A percentile compares a stretch with the other conserved stretches of the same genome.
Evolutionary conservation across 1,284 basidiomycete genomes (phyloP).

Genomic region (Leccinum huronense): DNA sequence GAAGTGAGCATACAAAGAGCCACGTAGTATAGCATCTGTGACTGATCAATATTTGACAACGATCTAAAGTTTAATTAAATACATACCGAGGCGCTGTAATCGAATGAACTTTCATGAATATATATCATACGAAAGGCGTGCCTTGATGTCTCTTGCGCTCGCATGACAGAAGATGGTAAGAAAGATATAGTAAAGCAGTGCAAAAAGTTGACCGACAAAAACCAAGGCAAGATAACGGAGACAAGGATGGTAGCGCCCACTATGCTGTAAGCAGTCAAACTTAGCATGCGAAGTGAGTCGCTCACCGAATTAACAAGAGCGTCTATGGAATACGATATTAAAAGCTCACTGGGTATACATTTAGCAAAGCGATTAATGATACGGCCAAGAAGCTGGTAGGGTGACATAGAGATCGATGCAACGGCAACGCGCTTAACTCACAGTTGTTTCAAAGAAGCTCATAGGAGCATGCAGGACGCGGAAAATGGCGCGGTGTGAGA

Average conservation of each 20-base stretch:
- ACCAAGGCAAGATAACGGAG: constrained; percentile 79
- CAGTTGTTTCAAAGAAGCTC: constrained; percentile 82
- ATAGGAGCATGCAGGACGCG: not conserved
- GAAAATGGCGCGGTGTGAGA: not conserved
- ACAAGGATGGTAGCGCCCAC: constrained; percentile 78
- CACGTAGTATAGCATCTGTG: constrained; percentile 58
- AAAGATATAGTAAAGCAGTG: constrained; percentile 60
- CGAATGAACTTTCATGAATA: constrained; percentile 4
- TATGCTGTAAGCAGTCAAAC: constrained; percentile 62
- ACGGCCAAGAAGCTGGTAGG: constrained; percentile 73
- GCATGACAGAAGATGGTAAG: constrained; percentile 82
- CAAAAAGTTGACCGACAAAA: constrained; percentile 70
- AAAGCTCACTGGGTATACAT: not conserved
- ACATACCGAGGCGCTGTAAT: constrained; percentile 50
- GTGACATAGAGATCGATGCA: not conserved
- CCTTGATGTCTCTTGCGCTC: constrained; percentile 88
- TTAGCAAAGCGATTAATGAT: constrained; percentile 65
- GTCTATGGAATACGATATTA: constrained; percentile 2
- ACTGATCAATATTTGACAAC: not conserved
- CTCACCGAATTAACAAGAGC: constrained; percentile 79
- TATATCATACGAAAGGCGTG: constrained; percentile 23
- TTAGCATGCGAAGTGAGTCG: constrained; percentile 78
- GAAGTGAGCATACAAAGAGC: constrained; percentile 82
- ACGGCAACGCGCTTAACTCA: constrained; percentile 28
- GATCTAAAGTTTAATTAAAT: constrained; percentile 1